Percentiles rank a stretch among this genome's conserved stretches.
Conservation (phyloP, 768 basidiomycete species). For the Ramaria rubella region DNA sequence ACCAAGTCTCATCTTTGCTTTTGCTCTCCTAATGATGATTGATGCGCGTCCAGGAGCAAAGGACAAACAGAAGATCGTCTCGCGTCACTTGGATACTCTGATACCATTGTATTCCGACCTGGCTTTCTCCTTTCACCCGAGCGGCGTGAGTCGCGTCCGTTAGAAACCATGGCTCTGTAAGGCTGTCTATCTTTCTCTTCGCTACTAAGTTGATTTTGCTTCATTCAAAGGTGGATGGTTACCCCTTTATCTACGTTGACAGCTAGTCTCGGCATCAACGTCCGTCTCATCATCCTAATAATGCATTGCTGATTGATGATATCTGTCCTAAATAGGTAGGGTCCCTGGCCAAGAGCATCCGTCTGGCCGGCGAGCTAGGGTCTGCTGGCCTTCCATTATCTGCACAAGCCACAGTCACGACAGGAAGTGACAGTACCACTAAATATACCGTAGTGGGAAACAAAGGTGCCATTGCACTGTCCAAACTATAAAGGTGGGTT, state of each 20-base stretch:
- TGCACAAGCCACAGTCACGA: background rate
- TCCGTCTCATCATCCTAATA: background rate
- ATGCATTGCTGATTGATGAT: background rate
- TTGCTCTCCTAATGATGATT: constrained; percentile 6
- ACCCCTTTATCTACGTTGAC: background rate
- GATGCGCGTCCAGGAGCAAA: constrained; percentile 46
- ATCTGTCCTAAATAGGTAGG: background rate
- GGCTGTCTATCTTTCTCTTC: constrained; percentile 14
- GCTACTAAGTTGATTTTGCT: background rate
- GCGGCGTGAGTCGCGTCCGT: constrained; percentile 33
- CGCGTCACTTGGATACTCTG: constrained; percentile 59
- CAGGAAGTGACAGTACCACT: background rate
- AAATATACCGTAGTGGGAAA: background rate
- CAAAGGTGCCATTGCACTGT: background rate
- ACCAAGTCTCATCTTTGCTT: constrained; percentile 23
- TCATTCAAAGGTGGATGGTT: background rate
- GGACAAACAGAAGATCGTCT: constrained; percentile 67
- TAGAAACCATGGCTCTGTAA: constrained; percentile 40
- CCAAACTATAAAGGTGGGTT: background rate
- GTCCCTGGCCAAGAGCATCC: background rate
- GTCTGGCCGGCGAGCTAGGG: background rate
- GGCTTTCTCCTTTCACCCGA: constrained; percentile 43
- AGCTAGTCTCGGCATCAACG: background rate
- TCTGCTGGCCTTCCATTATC: background rate
- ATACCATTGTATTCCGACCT: constrained; percentile 68